Conservation (phyloP, 176 grass and related monocot species). For the Carex cristatella region DNA sequence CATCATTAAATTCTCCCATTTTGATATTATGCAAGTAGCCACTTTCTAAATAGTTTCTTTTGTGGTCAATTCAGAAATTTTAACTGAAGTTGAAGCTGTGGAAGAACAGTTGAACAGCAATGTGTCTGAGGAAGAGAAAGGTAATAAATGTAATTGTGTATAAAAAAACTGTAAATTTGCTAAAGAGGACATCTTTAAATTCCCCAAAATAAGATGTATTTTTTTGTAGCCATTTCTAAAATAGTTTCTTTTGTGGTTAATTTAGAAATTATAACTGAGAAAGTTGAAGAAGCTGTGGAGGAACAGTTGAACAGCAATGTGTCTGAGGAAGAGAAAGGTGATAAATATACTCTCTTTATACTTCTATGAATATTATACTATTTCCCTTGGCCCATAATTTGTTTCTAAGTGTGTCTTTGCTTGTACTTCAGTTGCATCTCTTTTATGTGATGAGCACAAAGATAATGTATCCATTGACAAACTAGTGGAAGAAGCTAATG, state of each 20-base stretch:
- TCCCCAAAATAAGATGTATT: no score
- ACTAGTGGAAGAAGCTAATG: background rate
- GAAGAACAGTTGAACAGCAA: background rate
- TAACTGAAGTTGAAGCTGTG: background rate
- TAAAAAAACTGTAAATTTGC: no score
- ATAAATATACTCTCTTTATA: no score
- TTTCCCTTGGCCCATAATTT: background rate
- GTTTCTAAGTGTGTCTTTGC: no score
- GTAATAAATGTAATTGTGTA: no score
- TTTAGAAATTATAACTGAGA: background rate
- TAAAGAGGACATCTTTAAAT: no score
- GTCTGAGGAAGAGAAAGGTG: background rate
- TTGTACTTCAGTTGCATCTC: no score
- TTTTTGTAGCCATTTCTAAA: background rate
- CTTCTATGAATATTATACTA: no score
- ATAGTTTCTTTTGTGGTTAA: background rate
- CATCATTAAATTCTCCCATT: background rate
- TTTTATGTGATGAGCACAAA: background rate
- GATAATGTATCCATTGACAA: background rate
- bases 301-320: background rate
- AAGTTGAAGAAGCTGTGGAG: slow-evolving; percentile 3
- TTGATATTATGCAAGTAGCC: background rate
- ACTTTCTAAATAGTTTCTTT: background rate
- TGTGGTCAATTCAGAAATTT: background rate
- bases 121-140: background rate